Conservation (phyloP, 768 basidiomycete species). For the Piloderma croceum region DNA sequence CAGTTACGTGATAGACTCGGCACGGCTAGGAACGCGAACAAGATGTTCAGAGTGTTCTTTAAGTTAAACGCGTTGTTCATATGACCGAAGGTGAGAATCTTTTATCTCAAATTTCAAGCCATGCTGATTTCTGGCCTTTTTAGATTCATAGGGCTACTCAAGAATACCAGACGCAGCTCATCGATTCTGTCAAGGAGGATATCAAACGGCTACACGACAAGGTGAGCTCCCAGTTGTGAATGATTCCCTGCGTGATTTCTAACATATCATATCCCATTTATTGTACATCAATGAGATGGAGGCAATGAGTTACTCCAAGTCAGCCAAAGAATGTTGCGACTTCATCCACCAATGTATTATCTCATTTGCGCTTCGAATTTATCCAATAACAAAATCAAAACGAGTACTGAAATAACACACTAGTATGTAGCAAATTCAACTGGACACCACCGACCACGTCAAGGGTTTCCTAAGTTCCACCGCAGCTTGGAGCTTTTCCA, state of each 20-base stretch:
- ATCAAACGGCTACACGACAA: constrained; percentile 94
- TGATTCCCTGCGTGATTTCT: background rate
- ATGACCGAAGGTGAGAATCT: constrained; percentile 71
- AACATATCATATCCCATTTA: too few species aligned
- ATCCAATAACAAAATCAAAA: too few species aligned
- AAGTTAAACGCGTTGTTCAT: constrained; percentile 98
- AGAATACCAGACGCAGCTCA: constrained; percentile 98
- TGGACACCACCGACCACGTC: too few species aligned
- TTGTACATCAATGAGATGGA: too few species aligned
- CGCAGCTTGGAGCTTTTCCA: too few species aligned
- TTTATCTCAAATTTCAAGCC: background rate
- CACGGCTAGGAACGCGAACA: constrained; percentile 94
- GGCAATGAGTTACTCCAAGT: too few species aligned
- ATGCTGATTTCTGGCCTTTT: background rate
- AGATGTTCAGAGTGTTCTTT: constrained; percentile 99
- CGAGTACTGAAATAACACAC: too few species aligned
- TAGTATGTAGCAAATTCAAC: too few species aligned
- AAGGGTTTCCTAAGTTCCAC: too few species aligned
- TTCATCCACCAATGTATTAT: too few species aligned
- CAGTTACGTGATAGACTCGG: constrained; percentile 86
- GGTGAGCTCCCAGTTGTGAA: constrained; percentile 28
- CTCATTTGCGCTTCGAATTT: too few species aligned
- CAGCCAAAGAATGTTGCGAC: too few species aligned
- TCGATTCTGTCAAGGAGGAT: constrained; percentile 98
- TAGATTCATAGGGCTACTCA: constrained; percentile 97